Evolutionary conservation across 768 basidiomycete genomes (phyloP).

Genomic region (Favolaschia claudopus): DNA sequence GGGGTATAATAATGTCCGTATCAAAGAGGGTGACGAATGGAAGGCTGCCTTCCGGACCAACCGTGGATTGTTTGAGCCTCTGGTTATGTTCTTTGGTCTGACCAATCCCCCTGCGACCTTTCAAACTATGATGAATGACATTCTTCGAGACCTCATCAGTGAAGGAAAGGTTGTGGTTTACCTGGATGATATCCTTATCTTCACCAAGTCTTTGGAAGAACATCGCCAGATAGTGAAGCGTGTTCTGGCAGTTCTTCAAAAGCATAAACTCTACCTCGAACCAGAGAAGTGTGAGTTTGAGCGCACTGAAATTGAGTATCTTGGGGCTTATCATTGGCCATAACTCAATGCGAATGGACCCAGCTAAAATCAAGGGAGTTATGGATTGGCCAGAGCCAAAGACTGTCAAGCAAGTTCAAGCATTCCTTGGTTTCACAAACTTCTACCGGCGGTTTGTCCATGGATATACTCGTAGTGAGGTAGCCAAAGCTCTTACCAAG

Average conservation of each 20-base stretch:
- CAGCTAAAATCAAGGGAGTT: slow-evolving; percentile 23
- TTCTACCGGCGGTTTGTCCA: slow-evolving; percentile 49
- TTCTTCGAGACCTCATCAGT: slow-evolving; percentile 32
- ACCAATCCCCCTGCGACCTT: slow-evolving; percentile 43
- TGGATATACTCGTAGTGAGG: no score
- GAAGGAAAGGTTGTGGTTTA: slow-evolving; percentile 38
- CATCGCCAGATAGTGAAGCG: slow-evolving; percentile 24
- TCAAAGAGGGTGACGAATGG: slow-evolving; percentile 49
- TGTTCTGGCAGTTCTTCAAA: slow-evolving; percentile 30
- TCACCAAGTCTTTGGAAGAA: slow-evolving; percentile 32
- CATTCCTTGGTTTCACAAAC: slow-evolving; percentile 53
- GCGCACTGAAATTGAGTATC: slow-evolving; percentile 26
- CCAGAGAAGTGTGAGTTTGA: slow-evolving; percentile 7
- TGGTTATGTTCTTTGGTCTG: slow-evolving; percentile 48
- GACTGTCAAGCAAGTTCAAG: slow-evolving; percentile 39
- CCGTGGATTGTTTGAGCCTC: slow-evolving; percentile 43
- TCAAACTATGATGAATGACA: slow-evolving; percentile 34
- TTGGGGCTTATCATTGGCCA: not conserved
- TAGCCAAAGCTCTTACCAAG: no score
- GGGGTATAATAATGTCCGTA: slow-evolving; percentile 46
- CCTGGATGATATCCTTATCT: slow-evolving; percentile 46
- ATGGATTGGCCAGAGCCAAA: slow-evolving; percentile 41
- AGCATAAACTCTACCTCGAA: slow-evolving; percentile 35
- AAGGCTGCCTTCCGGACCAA: slow-evolving; percentile 48
- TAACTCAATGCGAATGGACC: slow-evolving; percentile 6